Base-by-base conservation (phyloP, 352 stramenopile species). In the Phytopythium litorale region DNA sequence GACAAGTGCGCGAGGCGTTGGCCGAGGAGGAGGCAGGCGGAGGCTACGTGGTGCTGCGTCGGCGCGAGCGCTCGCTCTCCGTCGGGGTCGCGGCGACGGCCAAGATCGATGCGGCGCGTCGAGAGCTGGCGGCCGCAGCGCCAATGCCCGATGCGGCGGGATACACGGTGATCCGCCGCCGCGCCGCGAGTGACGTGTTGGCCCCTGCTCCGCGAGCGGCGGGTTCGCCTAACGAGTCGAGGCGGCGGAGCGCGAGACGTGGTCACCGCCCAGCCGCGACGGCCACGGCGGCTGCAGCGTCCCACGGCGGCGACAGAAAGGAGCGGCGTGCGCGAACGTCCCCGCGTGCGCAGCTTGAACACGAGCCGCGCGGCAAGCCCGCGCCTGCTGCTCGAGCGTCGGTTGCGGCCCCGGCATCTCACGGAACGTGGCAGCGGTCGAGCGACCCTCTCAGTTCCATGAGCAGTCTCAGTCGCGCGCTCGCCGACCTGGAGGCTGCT, bases 131-230 rank as follows among this genome's bases (percentile, higher is more conserved):
- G 21, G 4, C 23, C 18, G 23, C n/a, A 13, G 30, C 30, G n/a
- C 32, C 51, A 1, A 49, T 75, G 35, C 49, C 73, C 18, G 78
- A 87, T 30, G 73, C 75, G 16, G 78, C 78, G 1, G 78, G 78
- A 23, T 87, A 87, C 63, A 84, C 78, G 4, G 71, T 87, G 35
- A 76, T 84, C n/a, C 75, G 75, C 4, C 73, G 70, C 16, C 73
- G 75, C 23, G 64, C 63, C 50, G 67, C 66, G 33, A 75, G 64
- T 40, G 69, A 73, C 42, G 64, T 69, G 46, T 68, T 57, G 23
- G 28, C 40, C 40, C 49, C 49, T 19, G 45, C 43, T 40, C 19
- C 51, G 7, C 30, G 12, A 13, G 12, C 51, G 28, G 8, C 51
- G 51, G 18, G 8, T 7, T 19, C 8, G 30, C 13, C 28, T 1